Evolutionary conservation across 2,329 filamentous ascomycete genomes (phyloP).

Genomic region (Paraphoma chrysanthemicola): DNA sequence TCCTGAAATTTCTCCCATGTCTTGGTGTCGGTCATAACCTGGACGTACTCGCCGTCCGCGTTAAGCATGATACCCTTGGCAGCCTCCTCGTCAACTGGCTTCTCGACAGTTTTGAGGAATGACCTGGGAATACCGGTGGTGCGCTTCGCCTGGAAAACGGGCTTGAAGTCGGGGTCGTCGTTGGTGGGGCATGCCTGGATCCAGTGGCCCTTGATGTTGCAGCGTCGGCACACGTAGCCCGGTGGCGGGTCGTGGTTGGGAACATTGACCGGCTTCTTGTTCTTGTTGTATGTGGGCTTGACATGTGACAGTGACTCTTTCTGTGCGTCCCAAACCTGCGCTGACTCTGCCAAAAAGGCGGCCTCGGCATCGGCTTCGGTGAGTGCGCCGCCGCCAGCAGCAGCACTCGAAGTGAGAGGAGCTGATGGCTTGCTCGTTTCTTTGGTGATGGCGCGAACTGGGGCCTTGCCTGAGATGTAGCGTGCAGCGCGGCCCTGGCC

Average conservation of each 20-base stretch:
- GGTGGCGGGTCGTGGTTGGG: slow-evolving; percentile 92
- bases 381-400: slow-evolving; percentile 62
- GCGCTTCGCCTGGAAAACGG: slow-evolving; percentile 89
- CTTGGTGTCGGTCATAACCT: slow-evolving; percentile 92
- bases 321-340: slow-evolving; percentile 90
- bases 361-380: slow-evolving; percentile 94
- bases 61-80: slow-evolving; percentile 96
- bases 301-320: slow-evolving; percentile 88
- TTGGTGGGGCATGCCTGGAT: slow-evolving; percentile 99
- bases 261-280: slow-evolving; percentile 72
- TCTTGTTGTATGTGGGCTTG: slow-evolving; percentile 52
- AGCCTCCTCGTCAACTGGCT: slow-evolving; percentile 84
- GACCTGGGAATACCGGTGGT: slow-evolving; percentile 97
- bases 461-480: slow-evolving; percentile 97
- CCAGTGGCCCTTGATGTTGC: slow-evolving; percentile 98
- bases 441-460: slow-evolving; percentile 79
- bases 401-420: slow-evolving; percentile 38
- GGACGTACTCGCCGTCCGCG: slow-evolving; percentile 95
- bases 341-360: slow-evolving; percentile 89
- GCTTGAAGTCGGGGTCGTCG: slow-evolving; percentile 94
- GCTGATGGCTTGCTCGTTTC: slow-evolving; percentile 63
- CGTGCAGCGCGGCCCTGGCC: slow-evolving; percentile 90
- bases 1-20: slow-evolving; percentile 98
- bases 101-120: slow-evolving; percentile 94
- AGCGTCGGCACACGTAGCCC: slow-evolving; percentile 95